Evolutionary conservation across 306 rosid species (phyloP).

Genomic region (Crataegus laevigata): DNA sequence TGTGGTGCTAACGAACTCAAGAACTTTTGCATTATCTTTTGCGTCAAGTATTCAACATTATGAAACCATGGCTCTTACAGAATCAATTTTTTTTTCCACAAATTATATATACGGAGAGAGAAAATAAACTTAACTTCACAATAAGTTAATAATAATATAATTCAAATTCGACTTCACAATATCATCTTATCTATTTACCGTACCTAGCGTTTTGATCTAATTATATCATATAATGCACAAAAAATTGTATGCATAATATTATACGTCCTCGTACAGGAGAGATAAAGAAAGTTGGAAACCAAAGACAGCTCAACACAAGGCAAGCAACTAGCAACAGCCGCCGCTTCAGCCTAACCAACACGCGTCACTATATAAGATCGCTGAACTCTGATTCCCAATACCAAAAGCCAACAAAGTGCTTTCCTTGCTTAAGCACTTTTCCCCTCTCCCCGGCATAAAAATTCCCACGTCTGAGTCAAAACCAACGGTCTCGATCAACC

Average conservation of each 20-base stretch:
- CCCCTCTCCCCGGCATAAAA: background rate
- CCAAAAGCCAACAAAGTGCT: background rate
- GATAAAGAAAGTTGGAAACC: background rate
- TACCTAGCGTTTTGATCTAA: no score
- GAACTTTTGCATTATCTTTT: background rate
- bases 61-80: no score
- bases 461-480: background rate
- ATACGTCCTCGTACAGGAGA: no score
- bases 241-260: no score
- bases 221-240: no score
- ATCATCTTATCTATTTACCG: no score
- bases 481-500: constrained; percentile 31
- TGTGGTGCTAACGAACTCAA: background rate
- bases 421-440: background rate
- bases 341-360: background rate
- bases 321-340: background rate
- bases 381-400: background rate
- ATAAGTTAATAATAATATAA: accelerated
- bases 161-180: no score
- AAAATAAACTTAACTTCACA: no score
- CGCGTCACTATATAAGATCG: background rate
- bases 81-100: no score
- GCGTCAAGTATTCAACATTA: background rate
- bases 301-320: background rate
- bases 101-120: no score